Base-by-base conservation (phyloP, 495 filamentous ascomycete species). In the Lasiosphaeriaceae sp. region DNA sequence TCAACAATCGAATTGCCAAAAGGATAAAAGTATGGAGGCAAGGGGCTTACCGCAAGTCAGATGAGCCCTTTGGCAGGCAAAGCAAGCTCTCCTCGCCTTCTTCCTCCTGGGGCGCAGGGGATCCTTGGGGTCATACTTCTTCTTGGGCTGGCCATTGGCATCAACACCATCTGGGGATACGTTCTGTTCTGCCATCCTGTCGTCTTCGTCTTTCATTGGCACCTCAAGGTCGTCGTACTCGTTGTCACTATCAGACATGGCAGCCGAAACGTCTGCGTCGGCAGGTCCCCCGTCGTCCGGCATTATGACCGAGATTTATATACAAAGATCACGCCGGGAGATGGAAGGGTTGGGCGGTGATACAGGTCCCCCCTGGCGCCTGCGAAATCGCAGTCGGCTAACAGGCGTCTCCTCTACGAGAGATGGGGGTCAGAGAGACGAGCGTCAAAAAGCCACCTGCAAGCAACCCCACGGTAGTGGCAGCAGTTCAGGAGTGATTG, bases 41-140 rank as follows among this genome's bases (percentile, higher is more conserved):
- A 3, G 3, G 11, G 80, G 44, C 91, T 79, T 88, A 98, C 94
- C 92, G 74, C 94, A 98, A 59, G 94, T 98, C 65, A 98, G 80
- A 82, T 98, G 94, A 50, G 94, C 94, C 71, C 95, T 82, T 73
- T 98, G 94, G 73, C 94, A 98, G 26, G 95, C 92, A 83, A 88
- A 93, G 70, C 94, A 98, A 54, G 94, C 94, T 67, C 94, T 82
- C 62, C 93, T 80, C 31, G 94, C 94, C 81, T 98, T 98, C 80
- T 97, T 98, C 67, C 94, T 83, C 63, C 92, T 80, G 41, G 94
- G 90, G 60, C 94, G 81, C 65, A 85, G 77, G 26, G 92, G 90
- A 68, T 97, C 94, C 69, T 94, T 95, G 31, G 90, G 80, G 69
- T 88, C 79, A 48, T 80, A 76, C 72, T 86, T 83, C 69, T 86